Conservation (phyloP, 768 basidiomycete species). For the Auriscalpium microsporum region DNA sequence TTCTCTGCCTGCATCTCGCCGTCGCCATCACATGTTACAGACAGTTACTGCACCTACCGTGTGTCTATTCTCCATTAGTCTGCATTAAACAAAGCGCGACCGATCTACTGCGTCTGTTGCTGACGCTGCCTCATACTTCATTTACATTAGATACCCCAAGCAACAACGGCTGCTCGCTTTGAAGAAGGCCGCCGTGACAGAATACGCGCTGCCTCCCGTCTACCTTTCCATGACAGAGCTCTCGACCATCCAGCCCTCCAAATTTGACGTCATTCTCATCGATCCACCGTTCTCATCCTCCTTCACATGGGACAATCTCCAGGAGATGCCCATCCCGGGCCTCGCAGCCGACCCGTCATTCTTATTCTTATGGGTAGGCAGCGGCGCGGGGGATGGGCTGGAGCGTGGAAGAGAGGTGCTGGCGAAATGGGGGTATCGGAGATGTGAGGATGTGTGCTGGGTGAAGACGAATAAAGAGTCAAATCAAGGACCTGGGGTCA, state of each 20-base stretch:
- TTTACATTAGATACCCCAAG: conserved; percentile 76
- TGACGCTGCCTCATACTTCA: not conserved
- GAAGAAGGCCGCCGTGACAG: conserved; percentile 71
- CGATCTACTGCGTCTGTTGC: not conserved
- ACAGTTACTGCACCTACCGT: not conserved
- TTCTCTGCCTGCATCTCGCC: not conserved
- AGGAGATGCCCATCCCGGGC: conserved; percentile 70
- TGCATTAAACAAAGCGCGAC: not conserved
- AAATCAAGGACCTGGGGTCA: conserved; percentile 69
- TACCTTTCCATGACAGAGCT: conserved; percentile 61
- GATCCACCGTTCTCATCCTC: conserved; percentile 85
- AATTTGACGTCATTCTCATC: conserved; percentile 88
- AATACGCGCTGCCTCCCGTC: conserved; percentile 60
- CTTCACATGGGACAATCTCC: conserved; percentile 79
- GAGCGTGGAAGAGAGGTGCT: conserved; percentile 88
- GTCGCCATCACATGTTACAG: not conserved
- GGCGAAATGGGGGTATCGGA: conserved; percentile 87
- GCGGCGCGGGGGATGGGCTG: conserved; percentile 81
- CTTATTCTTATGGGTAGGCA: conserved; percentile 93
- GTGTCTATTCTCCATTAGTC: not conserved
- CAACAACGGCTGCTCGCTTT: conserved; percentile 76
- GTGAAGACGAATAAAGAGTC: conserved; percentile 79
- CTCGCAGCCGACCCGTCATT: conserved; percentile 90
- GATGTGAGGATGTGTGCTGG: conserved; percentile 99
- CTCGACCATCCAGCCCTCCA: conserved; percentile 46